Percentiles rank a stretch among this genome's conserved stretches.
Conservation (phyloP, 768 basidiomycete species). For the Boletus rufocinnamomeus region DNA sequence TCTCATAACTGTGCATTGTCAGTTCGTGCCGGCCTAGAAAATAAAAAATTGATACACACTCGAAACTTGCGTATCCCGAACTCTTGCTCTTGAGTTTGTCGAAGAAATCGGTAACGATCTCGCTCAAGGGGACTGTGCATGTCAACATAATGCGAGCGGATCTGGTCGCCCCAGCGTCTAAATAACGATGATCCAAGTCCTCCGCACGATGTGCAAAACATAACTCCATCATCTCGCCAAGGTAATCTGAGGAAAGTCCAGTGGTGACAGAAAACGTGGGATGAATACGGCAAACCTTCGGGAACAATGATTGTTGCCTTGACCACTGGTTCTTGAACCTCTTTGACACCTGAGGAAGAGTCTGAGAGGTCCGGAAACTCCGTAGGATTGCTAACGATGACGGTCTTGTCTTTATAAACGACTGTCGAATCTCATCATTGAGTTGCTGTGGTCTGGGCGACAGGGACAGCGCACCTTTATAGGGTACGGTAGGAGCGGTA, state of each 20-base stretch:
- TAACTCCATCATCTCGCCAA: constrained; percentile 95
- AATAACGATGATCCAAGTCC: constrained; percentile 79
- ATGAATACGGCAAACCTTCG: constrained; percentile 57
- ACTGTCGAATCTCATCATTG: constrained; percentile 46
- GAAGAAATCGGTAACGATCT: constrained; percentile 95
- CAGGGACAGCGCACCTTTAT: constrained; percentile 56
- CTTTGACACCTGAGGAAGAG: constrained; percentile 55
- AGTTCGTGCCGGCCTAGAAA: constrained; percentile 1
- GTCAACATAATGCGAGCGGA: constrained; percentile 74
- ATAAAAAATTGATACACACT: constrained; percentile 50
- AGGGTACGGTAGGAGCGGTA: constrained; percentile 95
- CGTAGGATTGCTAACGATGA: constrained; percentile 85
- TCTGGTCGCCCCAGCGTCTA: constrained; percentile 53
- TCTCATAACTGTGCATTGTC: constrained; percentile 75
- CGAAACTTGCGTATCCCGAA: constrained; percentile 90
- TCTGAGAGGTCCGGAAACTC: constrained; percentile 90
- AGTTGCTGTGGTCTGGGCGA: not conserved
- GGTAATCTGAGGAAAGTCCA: constrained; percentile 60
- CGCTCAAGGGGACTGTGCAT: constrained; percentile 83
- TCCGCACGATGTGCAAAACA: constrained; percentile 85
- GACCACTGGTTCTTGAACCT: constrained; percentile 91
- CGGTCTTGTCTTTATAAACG: constrained; percentile 63
- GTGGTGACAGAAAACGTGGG: not conserved
- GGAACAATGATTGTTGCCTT: constrained; percentile 94
- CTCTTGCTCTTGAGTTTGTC: constrained; percentile 91